Evolutionary conservation across 176 grass and related monocot genomes (phyloP).

Genomic region (Poa pratensis): DNA sequence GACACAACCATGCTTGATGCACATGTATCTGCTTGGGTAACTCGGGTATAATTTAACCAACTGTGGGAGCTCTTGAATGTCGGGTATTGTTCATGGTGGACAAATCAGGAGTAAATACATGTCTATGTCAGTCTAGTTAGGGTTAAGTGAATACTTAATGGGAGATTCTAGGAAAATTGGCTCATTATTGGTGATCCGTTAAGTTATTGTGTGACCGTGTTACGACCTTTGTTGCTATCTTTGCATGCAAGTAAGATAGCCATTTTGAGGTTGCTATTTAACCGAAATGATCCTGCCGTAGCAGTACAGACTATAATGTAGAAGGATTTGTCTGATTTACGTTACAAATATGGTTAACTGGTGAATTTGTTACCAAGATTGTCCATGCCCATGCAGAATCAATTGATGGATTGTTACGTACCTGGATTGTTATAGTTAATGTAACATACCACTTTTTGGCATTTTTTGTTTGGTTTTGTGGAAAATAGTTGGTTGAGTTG

Average conservation of each 20-base stretch:
- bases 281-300: not conserved
- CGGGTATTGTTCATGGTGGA: not conserved
- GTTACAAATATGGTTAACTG: not conserved
- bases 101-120: not conserved
- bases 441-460: not conserved
- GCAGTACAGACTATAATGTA: not conserved
- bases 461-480: conserved; percentile 5
- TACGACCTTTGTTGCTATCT: not conserved
- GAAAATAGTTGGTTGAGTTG: not conserved
- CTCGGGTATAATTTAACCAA: conserved; percentile 14
- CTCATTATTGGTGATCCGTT: not conserved
- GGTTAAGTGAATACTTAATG: conserved; percentile 13
- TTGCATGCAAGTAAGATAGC: not conserved
- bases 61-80: conserved; percentile 32
- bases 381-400: not conserved
- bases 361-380: not conserved
- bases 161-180: not conserved
- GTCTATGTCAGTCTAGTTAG: not conserved
- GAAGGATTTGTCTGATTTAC: not conserved
- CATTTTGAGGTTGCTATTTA: not conserved
- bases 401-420: conserved; percentile 12
- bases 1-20: conserved; percentile 11
- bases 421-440: not conserved
- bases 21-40: conserved; percentile 8
- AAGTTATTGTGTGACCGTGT: not conserved